Percentiles rank a stretch among this genome's conserved stretches.
These are phyloP conservation scores for Dioscorea dumetorum DNA, from an alignment of 106 monocot genomes.

Conservation along the genomic window DNA sequence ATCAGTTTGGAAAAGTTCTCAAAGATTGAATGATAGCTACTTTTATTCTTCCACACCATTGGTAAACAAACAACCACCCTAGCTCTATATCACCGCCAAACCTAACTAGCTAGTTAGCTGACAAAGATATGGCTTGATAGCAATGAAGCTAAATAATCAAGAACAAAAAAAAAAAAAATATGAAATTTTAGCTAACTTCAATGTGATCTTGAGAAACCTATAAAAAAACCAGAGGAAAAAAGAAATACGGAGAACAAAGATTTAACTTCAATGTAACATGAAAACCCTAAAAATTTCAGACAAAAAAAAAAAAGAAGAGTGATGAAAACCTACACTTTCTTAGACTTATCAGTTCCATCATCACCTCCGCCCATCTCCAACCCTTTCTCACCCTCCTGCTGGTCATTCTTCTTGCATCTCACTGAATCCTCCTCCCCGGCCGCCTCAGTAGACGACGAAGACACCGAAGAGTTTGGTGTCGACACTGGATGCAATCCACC, in stretches of 20 bases:
- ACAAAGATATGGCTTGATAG: too few relatives aligned
- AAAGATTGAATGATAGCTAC: not conserved
- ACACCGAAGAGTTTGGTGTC: slow-evolving; percentile 73
- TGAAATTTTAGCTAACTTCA: not conserved
- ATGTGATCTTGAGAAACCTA: slow-evolving; percentile 7
- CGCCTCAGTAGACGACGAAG: slow-evolving; percentile 65
- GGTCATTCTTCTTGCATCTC: slow-evolving; percentile 35
- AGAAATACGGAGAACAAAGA: not conserved
- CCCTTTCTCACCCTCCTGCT: slow-evolving; percentile 10
- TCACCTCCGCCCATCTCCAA: slow-evolving; percentile 3
- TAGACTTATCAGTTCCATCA: slow-evolving; percentile 26
- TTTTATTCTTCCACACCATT: too few relatives aligned
- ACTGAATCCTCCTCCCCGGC: slow-evolving; percentile 31
- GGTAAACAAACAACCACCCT: too few relatives aligned
- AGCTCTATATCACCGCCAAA: too few relatives aligned
- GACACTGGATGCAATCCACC: slow-evolving; percentile 18
- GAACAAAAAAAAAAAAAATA: slow-evolving; percentile 3
- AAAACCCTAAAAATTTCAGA: not conserved
- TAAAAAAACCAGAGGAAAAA: not conserved
- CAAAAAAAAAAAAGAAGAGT: too few relatives aligned
- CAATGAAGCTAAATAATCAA: not conserved
- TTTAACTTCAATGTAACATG: too few relatives aligned
- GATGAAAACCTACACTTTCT: slow-evolving; percentile 47
- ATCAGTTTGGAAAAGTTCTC: not conserved
- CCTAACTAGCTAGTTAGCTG: too few relatives aligned